A percentile compares a stretch with the other conserved stretches of the same genome.
phyloP scores from a whole-genome alignment of 2,329 filamentous ascomycete species.

The Aspergillus sp. region DNA sequence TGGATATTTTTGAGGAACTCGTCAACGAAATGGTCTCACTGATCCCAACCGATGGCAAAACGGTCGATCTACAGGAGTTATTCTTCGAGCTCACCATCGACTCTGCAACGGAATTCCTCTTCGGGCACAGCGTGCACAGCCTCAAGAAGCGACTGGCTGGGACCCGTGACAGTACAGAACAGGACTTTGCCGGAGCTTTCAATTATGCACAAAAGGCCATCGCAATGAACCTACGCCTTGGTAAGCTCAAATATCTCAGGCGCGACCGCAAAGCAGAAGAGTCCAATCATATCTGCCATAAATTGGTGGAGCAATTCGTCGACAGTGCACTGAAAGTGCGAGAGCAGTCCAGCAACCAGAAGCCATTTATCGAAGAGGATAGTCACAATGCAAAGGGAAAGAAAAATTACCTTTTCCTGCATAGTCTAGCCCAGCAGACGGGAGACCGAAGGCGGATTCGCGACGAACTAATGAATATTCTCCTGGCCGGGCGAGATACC shows the following conservation, averaged over 20 bases:
- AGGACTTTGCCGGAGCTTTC: constrained; percentile 30
- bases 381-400: constrained; percentile 13
- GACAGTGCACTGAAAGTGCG: constrained; percentile 39
- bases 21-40: constrained; percentile 23
- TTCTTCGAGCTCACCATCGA: constrained; percentile 63
- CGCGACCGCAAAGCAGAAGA: constrained; percentile 27
- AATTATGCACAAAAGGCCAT: constrained; percentile 31
- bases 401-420: constrained; percentile 48
- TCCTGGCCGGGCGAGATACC: constrained; percentile 56
- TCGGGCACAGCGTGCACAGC: constrained; percentile 63
- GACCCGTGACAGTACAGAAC: constrained; percentile 12
- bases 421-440: constrained; percentile 48
- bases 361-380: constrained; percentile 10
- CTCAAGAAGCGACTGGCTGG: constrained; percentile 39
- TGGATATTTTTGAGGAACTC: constrained; percentile 30
- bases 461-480: constrained; percentile 51
- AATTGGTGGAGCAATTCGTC: constrained; percentile 34
- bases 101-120: constrained; percentile 79
- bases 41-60: constrained; percentile 28
- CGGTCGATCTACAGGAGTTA: constrained; percentile 29
- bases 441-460: constrained; percentile 47
- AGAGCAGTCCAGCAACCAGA: constrained; percentile 22
- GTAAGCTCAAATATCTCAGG: constrained; percentile 18
- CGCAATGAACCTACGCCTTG: constrained; percentile 17
- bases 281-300: constrained; percentile 41